phyloP scores from a whole-genome alignment of 2,329 filamentous ascomycete genomes.

The Colletotrichum cordylinicola region DNA sequence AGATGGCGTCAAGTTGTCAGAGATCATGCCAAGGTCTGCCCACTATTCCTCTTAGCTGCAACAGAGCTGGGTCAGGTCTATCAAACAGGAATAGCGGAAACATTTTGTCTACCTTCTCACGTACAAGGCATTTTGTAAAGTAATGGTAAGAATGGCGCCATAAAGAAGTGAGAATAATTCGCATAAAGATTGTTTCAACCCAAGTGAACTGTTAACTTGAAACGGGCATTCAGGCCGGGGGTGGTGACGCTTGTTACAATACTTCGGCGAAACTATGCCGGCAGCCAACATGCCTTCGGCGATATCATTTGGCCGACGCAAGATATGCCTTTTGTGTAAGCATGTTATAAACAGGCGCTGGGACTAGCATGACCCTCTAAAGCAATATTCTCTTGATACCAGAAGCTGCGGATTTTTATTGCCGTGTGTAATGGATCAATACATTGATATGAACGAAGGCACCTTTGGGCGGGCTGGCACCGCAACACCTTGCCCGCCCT shows the following conservation, averaged over 20 bases:
- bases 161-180: background rate
- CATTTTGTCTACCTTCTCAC: background rate
- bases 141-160: background rate
- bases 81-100: background rate
- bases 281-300: background rate
- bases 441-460: background rate
- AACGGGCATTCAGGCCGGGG: fast-evolving
- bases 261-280: background rate
- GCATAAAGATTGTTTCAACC: fast-evolving
- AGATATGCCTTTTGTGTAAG: background rate
- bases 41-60: background rate
- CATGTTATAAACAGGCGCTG: fast-evolving
- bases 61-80: background rate
- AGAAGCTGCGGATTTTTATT: background rate
- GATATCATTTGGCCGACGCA: background rate
- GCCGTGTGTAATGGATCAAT: background rate
- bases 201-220: no score
- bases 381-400: fast-evolving
- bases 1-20: background rate
- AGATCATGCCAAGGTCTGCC: background rate
- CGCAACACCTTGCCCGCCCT: background rate
- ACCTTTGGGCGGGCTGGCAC: fast-evolving
- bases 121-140: background rate
- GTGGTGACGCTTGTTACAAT: fast-evolving
- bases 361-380: fast-evolving